Evolutionary conservation across 2,329 filamentous ascomycete species (phyloP), one percentile per base, ranked within the genome.

Genomic region (Cordyceps javanica): DNA sequence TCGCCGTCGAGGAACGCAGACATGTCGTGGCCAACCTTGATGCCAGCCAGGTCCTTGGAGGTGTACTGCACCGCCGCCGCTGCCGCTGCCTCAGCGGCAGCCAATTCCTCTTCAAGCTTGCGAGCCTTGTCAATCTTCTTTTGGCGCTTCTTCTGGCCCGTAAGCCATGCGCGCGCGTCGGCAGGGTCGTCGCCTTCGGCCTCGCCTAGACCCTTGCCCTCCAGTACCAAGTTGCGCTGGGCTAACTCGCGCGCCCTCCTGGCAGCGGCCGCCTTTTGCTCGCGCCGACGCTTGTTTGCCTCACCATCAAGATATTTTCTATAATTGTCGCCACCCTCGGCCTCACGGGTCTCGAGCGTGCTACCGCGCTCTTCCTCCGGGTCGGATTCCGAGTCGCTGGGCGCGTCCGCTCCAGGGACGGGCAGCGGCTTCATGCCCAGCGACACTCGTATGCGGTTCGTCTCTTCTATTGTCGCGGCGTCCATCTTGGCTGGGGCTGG

Each of bases 361-460:
- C 89, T 96, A 28, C 82, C 83, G 13, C 81, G 80, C 57, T 96
- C 90, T 59, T 88, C 87, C 58, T 78, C 80, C 57, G 78, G 77
- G 50, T 77, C 73, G 59, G 74, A 62, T 61, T 68, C 59, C 39
- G 76, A 78, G 59, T 87, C 86, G 21, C 89, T 62, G 16, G 66
- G 59, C 9, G 64, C 56, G 38, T 64, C 79, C 59, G 79, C 80
- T 63, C 90, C 90, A 26, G 92, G 89, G 11, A 95, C 89, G 25
- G 91, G 90, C 67, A 97, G 77, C 26, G 91, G 92, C 69, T 93
- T 90, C 78, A 97, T 85, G 68, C 93, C 93, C 76, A 97, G 85
- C 51, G 91, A 90, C 66, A 87, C 80, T 67, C 93, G 91, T 68
- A 97, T 88, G 69, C 92, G 89, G 77, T 97, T 97, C 63, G 90